Base-by-base conservation (phyloP, 208 protist genomes). In the Histomonas meleagridis region DNA sequence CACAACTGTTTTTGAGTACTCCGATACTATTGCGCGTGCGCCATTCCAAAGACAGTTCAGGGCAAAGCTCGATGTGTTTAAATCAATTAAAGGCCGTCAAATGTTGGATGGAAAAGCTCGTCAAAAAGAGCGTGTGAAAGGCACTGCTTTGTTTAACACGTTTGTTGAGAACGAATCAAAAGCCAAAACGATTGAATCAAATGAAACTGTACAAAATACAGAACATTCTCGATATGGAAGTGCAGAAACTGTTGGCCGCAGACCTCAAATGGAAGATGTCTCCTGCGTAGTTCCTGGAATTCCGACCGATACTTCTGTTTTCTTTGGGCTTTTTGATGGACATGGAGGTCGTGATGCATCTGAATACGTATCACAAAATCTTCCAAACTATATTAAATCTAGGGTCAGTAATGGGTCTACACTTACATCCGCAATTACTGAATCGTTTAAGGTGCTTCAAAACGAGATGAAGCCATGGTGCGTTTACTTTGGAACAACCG, bases 251-350 rank as follows among this genome's bases (percentile, higher is more conserved):
- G 49, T 49, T 7, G 70, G 70, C 10, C 70, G 70, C 28, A 32
- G 70, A 49, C 70, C 70, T 49, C n/a, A 79, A 23, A 79, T 79
- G 70, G 70, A 79, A 79, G 70, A 79, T 51, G 70, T 79, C 18
- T 79, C 70, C 10, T 18, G 46, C 40, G 49, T 79, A 23, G 38
- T 79, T 3, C 18, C 46, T 51, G 5, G 49, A 3, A 46, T 23
- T 3, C 70, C 70, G 23, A 79, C 18, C 4, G 0, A 46, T 28
- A 23, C 14, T 9, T 23, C 40, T 10, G 49, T 49, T 49, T 18
- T 79, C 4, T 79, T 46, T 28, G 70, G 38, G 1, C 7, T 79
- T 0, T 79, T 79, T 35, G 79, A 90, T 90, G 79, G 79, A 18
- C 79, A 90, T 55, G 79, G 79, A 26, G 79, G 79, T n/a, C 23